phyloP scores from a whole-genome alignment of 768 basidiomycete species.

The Agaricus sinodeliciosus region DNA sequence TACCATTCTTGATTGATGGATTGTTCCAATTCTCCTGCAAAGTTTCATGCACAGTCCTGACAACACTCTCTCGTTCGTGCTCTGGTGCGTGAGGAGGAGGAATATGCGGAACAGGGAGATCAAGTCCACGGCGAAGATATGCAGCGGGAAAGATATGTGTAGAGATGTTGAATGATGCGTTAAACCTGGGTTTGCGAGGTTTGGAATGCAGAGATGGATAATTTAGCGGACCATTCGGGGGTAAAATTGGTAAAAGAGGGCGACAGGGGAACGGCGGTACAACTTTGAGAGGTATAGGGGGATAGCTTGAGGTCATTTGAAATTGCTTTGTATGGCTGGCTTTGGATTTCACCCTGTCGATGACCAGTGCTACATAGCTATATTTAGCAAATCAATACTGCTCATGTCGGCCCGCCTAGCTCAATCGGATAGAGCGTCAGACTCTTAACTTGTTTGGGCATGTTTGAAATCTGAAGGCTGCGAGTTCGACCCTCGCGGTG shows the following conservation, averaged over 20 bases:
- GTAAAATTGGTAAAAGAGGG: slow-evolving; percentile 24
- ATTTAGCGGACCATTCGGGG: slow-evolving; percentile 27
- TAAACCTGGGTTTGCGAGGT: slow-evolving; percentile 26
- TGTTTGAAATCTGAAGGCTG: slow-evolving; percentile 61
- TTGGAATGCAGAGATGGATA: slow-evolving; percentile 32
- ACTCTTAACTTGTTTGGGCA: slow-evolving; percentile 23
- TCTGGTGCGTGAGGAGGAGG: slow-evolving; percentile 22
- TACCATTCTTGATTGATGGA: slow-evolving; percentile 25
- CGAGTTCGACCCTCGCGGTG: slow-evolving; percentile 84
- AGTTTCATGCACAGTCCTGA: not conserved
- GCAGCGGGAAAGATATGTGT: slow-evolving; percentile 54
- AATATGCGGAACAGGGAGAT: slow-evolving; percentile 31
- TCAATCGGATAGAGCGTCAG: slow-evolving; percentile 59
- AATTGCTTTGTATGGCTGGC: no score
- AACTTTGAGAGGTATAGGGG: slow-evolving; percentile 1
- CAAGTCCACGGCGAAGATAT: slow-evolving; percentile 38
- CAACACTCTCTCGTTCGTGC: slow-evolving; percentile 22
- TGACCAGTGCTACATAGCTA: no score
- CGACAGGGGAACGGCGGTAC: slow-evolving; percentile 16
- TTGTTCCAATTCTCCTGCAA: slow-evolving; percentile 21
- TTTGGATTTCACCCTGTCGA: no score
- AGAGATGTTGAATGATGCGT: slow-evolving; percentile 32
- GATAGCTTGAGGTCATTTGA: slow-evolving; percentile 7
- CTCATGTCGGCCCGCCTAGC: slow-evolving; percentile 40
- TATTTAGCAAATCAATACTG: no score